Percentiles rank a stretch among this genome's conserved stretches.
Evolutionary conservation across 352 stramenopile genomes (phyloP).

Genomic region (Phytophthora cryptogea): DNA sequence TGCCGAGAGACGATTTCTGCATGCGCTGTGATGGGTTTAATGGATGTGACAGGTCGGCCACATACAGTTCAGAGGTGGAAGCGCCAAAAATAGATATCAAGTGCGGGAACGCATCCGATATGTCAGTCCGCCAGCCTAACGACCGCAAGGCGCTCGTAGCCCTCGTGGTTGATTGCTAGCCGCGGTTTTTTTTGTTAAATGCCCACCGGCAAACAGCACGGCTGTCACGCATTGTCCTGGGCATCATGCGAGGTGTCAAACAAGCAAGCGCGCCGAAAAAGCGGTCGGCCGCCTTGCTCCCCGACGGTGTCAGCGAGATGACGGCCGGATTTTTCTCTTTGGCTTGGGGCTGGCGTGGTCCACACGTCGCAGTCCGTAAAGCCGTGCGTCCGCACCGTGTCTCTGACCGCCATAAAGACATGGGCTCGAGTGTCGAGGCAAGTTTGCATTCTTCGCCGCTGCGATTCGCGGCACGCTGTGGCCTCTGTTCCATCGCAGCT

Average conservation of each 20-base stretch:
- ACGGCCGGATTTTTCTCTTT: slow-evolving; percentile 15
- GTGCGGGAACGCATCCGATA: not conserved
- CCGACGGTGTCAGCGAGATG: slow-evolving; percentile 1
- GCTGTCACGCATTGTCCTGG: no score
- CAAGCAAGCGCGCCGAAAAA: not conserved
- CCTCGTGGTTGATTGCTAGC: no score
- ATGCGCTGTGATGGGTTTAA: not conserved
- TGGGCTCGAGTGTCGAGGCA: not conserved
- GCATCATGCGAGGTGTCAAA: not conserved
- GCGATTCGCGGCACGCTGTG: no score
- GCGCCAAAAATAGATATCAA: not conserved
- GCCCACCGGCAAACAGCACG: not conserved
- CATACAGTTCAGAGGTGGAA: not conserved
- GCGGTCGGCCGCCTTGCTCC: not conserved
- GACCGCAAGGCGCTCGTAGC: no score
- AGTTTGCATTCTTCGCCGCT: no score
- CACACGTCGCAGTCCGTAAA: slow-evolving; percentile 23
- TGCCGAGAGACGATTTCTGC: no score
- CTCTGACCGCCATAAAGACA: slow-evolving; percentile 22
- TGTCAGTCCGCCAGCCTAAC: not conserved
- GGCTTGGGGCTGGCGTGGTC: slow-evolving; percentile 6
- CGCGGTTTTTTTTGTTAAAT: not conserved
- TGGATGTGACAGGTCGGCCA: not conserved
- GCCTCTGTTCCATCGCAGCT: no score
- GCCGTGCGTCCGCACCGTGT: slow-evolving; percentile 10